phyloP scores from a whole-genome alignment of 2,329 filamentous ascomycete genomes.

The Aureobasidium sp. region DNA sequence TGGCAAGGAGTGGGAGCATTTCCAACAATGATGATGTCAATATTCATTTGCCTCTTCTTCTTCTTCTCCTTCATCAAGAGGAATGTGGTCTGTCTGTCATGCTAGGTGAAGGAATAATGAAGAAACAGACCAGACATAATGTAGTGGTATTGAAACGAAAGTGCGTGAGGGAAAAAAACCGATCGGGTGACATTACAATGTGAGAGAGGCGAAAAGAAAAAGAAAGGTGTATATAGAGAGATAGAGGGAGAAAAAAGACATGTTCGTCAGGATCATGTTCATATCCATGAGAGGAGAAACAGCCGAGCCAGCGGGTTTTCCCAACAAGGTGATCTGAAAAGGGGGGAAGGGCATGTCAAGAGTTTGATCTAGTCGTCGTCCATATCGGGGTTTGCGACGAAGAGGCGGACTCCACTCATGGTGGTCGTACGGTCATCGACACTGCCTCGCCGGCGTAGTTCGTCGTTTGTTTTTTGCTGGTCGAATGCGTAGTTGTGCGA shows the following conservation, averaged over 20 bases:
- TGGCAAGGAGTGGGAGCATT: too few species aligned
- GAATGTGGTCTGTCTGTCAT: not conserved
- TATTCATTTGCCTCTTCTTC: too few species aligned
- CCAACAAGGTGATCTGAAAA: not conserved
- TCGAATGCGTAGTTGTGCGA: conserved; percentile 22
- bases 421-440: conserved; percentile 77
- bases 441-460: conserved; percentile 68
- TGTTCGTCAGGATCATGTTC: conserved; percentile 1
- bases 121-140: conserved; percentile 2
- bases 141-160: conserved; percentile 10
- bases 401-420: conserved; percentile 62
- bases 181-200: not conserved
- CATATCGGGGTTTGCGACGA: conserved; percentile 78
- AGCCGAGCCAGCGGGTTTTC: conserved; percentile 12
- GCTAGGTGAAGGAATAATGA: not conserved
- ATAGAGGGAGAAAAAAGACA: not conserved
- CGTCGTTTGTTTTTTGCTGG: conserved; percentile 55
- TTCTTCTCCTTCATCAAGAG: not conserved
- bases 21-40: too few species aligned
- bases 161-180: not conserved
- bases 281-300: not conserved
- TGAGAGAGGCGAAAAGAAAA: not conserved
- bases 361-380: not conserved
- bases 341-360: not conserved
- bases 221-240: not conserved